Evolutionary conservation across 306 rosid species (phyloP), one percentile per base, ranked within the genome.

Genomic region (Corylus avellana): DNA sequence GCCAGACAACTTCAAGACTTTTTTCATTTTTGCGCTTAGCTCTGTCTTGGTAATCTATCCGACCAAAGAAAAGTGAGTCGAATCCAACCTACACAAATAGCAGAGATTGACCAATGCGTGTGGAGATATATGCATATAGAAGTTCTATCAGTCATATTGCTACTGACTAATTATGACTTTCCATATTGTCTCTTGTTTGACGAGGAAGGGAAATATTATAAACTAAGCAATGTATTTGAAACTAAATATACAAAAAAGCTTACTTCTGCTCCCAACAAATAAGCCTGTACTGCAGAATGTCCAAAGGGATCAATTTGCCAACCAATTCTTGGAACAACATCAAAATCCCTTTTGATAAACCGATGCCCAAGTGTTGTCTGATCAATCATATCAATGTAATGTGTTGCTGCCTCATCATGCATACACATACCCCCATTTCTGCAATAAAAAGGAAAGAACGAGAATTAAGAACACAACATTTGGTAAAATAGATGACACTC

Each of bases 401-500:
- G 98, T 2, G 96, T 10, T 29, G 97, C 69, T 25, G 98, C 98
- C 86, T 94, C 97, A 53, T 94, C 98, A 55, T 94, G 98, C 98
- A 94, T 94, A 69, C 96, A 92, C 88, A 78, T 81, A 18, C 98
- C 98, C 78, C 98, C 98, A 83, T 94, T 94, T 88, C 98, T 92
- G 77, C 87, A 83, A 81, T 39, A 85, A 44, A 73, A 80, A 85
- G 7, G 42, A 85, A 64, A 81, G 88, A 61, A 86, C 86, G 10
- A 86, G 83, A 63, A 87, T 88, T 25, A 67, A 67, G 29, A 42
- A 17, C 5, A 67, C 42, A 67, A 39, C 2, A 17, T 39, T 39
- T 67, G 72, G 37, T 12, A 67, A 49, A 18, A 66, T 66, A 37
- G 2, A 16, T 8, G 47, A 7, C 71, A 62, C 68, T 29, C 11